Conservation (phyloP, 345 rosid species). For the Mangifera indica region DNA sequence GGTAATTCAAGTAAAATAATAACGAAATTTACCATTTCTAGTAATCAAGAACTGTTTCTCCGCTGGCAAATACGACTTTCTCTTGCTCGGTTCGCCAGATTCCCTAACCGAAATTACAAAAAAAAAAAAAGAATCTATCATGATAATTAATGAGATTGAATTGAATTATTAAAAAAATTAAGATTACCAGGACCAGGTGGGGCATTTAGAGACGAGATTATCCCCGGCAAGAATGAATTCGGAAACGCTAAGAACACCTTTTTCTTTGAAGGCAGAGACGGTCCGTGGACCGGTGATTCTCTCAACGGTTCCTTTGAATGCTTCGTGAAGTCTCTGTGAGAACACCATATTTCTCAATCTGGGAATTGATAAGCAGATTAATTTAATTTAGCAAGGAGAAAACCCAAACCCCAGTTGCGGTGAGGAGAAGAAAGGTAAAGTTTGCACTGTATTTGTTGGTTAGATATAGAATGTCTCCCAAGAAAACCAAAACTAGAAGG, state of each 20-base stretch:
- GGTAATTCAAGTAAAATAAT: not conserved
- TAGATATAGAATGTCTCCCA: no score
- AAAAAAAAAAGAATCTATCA: not conserved
- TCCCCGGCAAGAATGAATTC: conserved; percentile 93
- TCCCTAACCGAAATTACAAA: conserved; percentile 52
- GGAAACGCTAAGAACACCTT: conserved; percentile 93
- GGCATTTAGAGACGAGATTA: conserved; percentile 97
- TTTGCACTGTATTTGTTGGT: no score
- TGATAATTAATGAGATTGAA: not conserved
- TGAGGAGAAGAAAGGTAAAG: not conserved
- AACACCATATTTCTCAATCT: conserved; percentile 42
- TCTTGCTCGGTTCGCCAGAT: conserved; percentile 89
- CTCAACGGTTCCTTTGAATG: conserved; percentile 93
- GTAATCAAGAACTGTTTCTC: conserved; percentile 95
- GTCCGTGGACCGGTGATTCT: conserved; percentile 88
- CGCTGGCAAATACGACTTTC: conserved; percentile 78
- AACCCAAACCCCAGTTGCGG: conserved; percentile 11
- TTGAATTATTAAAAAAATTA: no score
- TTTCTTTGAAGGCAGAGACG: conserved; percentile 93
- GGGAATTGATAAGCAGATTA: conserved; percentile 4
- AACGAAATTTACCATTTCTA: conserved; percentile 65
- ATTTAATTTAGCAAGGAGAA: not conserved
- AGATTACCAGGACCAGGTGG: conserved; percentile 95
- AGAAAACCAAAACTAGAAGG: no score
- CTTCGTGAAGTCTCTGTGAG: conserved; percentile 80